Evolutionary conservation across 2,329 filamentous ascomycete genomes (phyloP).

Genomic region (Clonostachys byssicola): DNA sequence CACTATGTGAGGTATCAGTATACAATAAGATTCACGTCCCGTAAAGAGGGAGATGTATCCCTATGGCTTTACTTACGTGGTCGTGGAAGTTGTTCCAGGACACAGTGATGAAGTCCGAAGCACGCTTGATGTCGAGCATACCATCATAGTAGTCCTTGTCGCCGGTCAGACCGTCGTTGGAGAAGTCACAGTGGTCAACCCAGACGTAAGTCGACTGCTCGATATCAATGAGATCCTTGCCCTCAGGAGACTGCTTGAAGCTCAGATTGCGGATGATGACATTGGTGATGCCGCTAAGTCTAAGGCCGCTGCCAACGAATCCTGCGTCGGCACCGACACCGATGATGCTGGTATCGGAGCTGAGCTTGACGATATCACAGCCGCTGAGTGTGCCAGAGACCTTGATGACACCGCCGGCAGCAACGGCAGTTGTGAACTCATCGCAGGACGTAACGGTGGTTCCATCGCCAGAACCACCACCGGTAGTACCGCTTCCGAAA

Average conservation of each 20-base stretch:
- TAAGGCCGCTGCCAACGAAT: conserved; percentile 39
- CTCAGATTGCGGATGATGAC: conserved; percentile 53
- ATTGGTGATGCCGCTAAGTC: conserved; percentile 40
- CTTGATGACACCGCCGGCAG: conserved; percentile 34
- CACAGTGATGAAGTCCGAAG: conserved; percentile 31
- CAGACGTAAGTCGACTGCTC: conserved; percentile 41
- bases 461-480: conserved; percentile 35
- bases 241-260: conserved; percentile 37
- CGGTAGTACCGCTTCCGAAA: conserved; percentile 32
- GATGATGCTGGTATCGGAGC: conserved; percentile 44
- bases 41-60: background rate
- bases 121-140: conserved; percentile 34
- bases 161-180: conserved; percentile 21
- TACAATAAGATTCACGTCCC: background rate
- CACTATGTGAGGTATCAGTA: conserved; percentile 4
- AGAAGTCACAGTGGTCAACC: conserved; percentile 35
- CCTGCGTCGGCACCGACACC: conserved; percentile 36
- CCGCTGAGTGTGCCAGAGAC: conserved; percentile 38
- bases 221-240: conserved; percentile 45
- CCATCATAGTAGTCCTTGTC: conserved; percentile 37
- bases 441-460: conserved; percentile 39
- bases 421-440: conserved; percentile 28
- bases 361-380: conserved; percentile 35
- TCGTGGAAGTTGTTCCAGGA: conserved; percentile 34
- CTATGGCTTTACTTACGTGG: conserved; percentile 16